A percentile compares a stretch with the other conserved stretches of the same genome.
phyloP scores from a whole-genome alignment of 208 protist genomes.

The Trypanosoma melophagium region DNA sequence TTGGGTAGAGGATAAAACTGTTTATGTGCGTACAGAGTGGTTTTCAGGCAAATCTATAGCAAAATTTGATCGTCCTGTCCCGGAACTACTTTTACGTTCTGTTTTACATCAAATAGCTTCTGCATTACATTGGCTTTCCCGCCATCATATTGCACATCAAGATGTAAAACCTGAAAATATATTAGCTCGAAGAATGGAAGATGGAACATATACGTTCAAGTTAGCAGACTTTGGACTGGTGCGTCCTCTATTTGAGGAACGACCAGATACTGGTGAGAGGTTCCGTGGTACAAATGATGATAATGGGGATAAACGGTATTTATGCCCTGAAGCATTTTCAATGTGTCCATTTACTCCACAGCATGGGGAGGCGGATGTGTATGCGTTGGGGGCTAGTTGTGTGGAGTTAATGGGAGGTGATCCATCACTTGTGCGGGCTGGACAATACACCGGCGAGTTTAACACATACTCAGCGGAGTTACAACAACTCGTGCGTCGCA shows the following conservation, averaged over 20 bases:
- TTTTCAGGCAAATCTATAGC: slow-evolving; percentile 48
- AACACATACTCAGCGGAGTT: slow-evolving; percentile 35
- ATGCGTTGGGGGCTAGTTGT: slow-evolving; percentile 84
- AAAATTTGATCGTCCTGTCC: slow-evolving; percentile 36
- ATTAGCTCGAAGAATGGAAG: slow-evolving; percentile 34
- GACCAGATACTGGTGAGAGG: slow-evolving; percentile 39
- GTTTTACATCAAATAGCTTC: slow-evolving; percentile 69
- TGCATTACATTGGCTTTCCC: slow-evolving; percentile 77
- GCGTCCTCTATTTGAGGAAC: slow-evolving; percentile 33
- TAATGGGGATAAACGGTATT: slow-evolving; percentile 82
- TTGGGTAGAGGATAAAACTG: slow-evolving; percentile 82
- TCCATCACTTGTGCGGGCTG: slow-evolving; percentile 32
- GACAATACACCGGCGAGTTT: slow-evolving; percentile 22
- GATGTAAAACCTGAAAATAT: slow-evolving; percentile 89
- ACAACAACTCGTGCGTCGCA: slow-evolving; percentile 37
- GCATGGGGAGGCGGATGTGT: slow-evolving; percentile 76
- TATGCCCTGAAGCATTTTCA: slow-evolving; percentile 66
- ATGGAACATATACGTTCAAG: slow-evolving; percentile 61
- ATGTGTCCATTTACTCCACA: slow-evolving; percentile 23
- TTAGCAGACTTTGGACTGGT: slow-evolving; percentile 87
- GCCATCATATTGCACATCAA: slow-evolving; percentile 71
- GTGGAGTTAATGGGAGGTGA: slow-evolving; percentile 67
- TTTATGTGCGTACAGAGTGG: slow-evolving; percentile 80
- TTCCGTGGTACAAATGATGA: slow-evolving; percentile 78
- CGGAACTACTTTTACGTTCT: slow-evolving; percentile 41